phyloP scores from a whole-genome alignment of 139 green algal species.

The Spirogloea muscicola region DNA sequence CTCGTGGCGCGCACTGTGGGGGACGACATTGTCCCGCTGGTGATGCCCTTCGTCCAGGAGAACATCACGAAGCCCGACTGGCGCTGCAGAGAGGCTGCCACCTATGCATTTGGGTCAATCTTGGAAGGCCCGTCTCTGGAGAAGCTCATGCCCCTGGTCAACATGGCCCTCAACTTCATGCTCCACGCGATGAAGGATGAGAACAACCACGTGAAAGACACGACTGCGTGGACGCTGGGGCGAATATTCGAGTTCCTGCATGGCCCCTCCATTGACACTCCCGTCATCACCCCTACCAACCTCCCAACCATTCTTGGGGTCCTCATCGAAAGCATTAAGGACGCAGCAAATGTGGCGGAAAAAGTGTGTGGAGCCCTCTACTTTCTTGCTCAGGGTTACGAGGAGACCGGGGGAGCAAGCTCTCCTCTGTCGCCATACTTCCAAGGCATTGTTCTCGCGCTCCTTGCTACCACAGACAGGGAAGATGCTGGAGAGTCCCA shows the following conservation, averaged over 20 bases:
- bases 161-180: conserved; percentile 61
- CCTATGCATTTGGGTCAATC: conserved; percentile 93
- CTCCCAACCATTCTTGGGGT: conserved; percentile 55
- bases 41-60: conserved; percentile 77
- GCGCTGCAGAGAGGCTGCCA: conserved; percentile 87
- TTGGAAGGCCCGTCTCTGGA: conserved; percentile 78
- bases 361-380: conserved; percentile 83
- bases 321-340: conserved; percentile 65
- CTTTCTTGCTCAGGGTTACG: conserved; percentile 63
- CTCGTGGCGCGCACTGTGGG: conserved; percentile 68
- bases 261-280: conserved; percentile 41
- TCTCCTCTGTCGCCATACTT: conserved; percentile 69
- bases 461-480: conserved; percentile 65
- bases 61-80: conserved; percentile 86
- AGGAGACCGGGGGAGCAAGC: conserved; percentile 20
- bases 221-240: conserved; percentile 92
- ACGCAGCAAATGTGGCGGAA: conserved; percentile 79
- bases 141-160: conserved; percentile 65
- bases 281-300: conserved; percentile 45
- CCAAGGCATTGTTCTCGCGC: conserved; percentile 72
- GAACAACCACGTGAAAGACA: conserved; percentile 81
- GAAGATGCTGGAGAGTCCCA: conserved; percentile 45
- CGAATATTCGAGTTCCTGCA: conserved; percentile 94
- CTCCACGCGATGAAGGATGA: conserved; percentile 67
- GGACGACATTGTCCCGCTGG: conserved; percentile 76